A percentile compares a stretch with the other conserved stretches of the same genome.
phyloP scores from a whole-genome alignment of 768 basidiomycete genomes.

The Aureoboletus auriporus region DNA sequence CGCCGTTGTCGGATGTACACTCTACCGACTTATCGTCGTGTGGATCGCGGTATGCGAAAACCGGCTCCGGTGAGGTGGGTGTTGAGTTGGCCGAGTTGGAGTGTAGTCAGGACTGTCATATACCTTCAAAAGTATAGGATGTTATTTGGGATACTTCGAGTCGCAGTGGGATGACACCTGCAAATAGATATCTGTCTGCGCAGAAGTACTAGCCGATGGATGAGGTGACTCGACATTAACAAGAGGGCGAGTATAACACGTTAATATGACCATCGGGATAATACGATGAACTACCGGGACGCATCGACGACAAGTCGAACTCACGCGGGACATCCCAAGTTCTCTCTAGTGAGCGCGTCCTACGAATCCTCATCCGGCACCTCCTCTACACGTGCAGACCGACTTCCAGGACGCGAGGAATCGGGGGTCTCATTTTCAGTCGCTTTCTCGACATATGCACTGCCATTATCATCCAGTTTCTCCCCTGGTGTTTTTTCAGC shows the following conservation, averaged over 20 bases:
- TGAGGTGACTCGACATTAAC: too few species aligned
- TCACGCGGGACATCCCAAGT: background rate
- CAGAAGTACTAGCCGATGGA: too few species aligned
- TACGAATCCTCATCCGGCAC: constrained; percentile 40
- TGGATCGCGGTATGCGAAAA: background rate
- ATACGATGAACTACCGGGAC: too few species aligned
- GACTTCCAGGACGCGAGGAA: constrained; percentile 31
- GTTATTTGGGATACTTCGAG: too few species aligned
- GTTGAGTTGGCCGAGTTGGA: too few species aligned
- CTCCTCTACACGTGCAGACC: constrained; percentile 42
- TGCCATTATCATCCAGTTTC: constrained; percentile 39
- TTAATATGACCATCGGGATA: too few species aligned
- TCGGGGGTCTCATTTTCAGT: constrained; percentile 28
- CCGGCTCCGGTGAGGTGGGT: background rate
- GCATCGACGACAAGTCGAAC: background rate
- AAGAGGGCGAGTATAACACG: too few species aligned
- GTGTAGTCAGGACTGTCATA: background rate
- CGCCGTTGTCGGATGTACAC: background rate
- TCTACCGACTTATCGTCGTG: background rate
- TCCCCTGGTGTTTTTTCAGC: constrained; percentile 31
- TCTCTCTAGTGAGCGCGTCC: background rate
- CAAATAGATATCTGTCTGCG: too few species aligned
- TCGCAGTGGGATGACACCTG: too few species aligned
- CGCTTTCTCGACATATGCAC: constrained; percentile 37
- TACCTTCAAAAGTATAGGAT: too few species aligned